Evolutionary conservation across 257 asterid genomes (phyloP).

Genomic region (Lycium ferocissimum): DNA sequence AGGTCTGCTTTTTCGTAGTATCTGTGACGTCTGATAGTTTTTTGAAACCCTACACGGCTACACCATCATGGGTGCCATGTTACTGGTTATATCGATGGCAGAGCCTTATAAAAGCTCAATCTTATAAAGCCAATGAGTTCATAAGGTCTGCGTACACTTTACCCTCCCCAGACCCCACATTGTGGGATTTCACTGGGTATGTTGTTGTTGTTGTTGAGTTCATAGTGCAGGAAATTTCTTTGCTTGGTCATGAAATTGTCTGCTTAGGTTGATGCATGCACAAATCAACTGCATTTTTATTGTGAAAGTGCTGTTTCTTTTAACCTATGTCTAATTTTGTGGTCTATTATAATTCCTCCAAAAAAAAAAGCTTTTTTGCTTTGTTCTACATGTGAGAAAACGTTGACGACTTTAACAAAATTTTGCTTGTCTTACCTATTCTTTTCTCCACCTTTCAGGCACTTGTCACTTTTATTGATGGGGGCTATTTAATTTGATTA

Average conservation of each 20-base stretch:
- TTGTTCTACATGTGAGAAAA: slow-evolving; percentile 14
- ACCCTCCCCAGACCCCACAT: too few species aligned
- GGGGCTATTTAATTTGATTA: slow-evolving; percentile 25
- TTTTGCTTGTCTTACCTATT: neutral
- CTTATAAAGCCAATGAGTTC: slow-evolving; percentile 21
- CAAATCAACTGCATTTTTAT: slow-evolving; percentile 29
- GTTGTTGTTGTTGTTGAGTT: neutral
- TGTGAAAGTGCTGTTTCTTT: neutral
- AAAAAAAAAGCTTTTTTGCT: neutral
- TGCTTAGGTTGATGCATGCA: slow-evolving; percentile 37
- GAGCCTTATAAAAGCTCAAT: neutral
- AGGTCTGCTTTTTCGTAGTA: neutral
- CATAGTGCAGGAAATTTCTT: neutral
- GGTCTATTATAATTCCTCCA: neutral
- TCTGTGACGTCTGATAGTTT: neutral
- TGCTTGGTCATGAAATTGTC: neutral
- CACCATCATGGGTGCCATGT: neutral
- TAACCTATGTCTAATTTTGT: neutral
- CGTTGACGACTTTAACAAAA: neutral
- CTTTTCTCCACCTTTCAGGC: slow-evolving; percentile 34
- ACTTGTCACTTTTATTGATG: slow-evolving; percentile 13
- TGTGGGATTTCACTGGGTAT: too few species aligned
- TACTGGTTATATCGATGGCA: neutral
- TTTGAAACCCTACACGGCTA: neutral
- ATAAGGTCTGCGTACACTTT: too few species aligned